Evolutionary conservation across 2,329 filamentous ascomycete genomes (phyloP).

Genomic region (Exophiala sp.): DNA sequence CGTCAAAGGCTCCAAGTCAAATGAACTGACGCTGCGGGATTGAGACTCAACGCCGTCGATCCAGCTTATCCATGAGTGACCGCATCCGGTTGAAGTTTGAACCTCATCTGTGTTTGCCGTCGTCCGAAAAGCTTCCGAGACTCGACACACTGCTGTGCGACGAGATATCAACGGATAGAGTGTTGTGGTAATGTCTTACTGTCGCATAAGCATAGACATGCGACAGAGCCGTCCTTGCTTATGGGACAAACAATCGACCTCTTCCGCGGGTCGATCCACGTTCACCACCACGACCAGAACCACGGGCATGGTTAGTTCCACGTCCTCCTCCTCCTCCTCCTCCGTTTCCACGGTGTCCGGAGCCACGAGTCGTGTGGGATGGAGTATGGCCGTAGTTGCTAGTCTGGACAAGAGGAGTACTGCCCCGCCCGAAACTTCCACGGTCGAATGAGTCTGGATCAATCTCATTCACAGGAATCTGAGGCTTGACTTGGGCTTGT

Average conservation of each 20-base stretch:
- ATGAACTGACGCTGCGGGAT: conserved; percentile 16
- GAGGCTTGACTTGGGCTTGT: conserved; percentile 26
- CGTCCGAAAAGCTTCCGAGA: neutral
- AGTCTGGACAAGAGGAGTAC: conserved; percentile 26
- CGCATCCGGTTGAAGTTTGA: neutral
- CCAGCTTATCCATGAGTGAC: conserved; percentile 1
- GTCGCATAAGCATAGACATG: conserved; percentile 6
- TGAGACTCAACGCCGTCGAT: conserved; percentile 4
- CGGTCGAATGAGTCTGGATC: conserved; percentile 46
- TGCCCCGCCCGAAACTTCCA: conserved; percentile 28
- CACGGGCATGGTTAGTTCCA: conserved; percentile 15
- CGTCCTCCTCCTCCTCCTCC: conserved; percentile 16
- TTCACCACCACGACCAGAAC: conserved; percentile 21
- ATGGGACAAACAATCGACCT: conserved; percentile 30
- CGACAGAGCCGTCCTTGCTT: conserved; percentile 4
- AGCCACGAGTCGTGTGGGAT: conserved; percentile 13
- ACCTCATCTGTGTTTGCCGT: neutral
- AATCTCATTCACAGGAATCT: conserved; percentile 44
- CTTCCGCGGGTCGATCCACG: conserved; percentile 26
- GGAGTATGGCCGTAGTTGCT: conserved; percentile 14
- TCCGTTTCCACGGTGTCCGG: conserved; percentile 10
- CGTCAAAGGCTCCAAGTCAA: conserved; percentile 10
- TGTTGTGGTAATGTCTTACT: conserved; percentile 6
- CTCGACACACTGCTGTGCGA: neutral
- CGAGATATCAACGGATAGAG: neutral